phyloP scores from a whole-genome alignment of 768 basidiomycete genomes.

The Leccinellum luteum region DNA sequence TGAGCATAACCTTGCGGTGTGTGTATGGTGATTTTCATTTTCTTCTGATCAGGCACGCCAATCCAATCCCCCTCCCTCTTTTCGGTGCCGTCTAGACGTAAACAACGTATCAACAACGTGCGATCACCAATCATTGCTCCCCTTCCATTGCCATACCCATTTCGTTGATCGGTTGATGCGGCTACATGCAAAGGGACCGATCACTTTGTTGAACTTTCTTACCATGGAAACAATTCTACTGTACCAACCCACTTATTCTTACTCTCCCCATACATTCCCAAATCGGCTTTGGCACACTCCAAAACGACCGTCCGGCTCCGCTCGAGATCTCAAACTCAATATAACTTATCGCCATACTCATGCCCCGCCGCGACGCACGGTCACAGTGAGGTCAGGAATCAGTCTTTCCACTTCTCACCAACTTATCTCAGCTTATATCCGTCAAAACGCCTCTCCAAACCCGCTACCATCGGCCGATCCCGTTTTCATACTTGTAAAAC shows the following conservation, averaged over 20 bases:
- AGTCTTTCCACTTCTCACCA: neutral
- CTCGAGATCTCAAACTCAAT: conserved; percentile 11
- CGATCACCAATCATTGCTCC: conserved; percentile 26
- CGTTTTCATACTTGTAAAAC: conserved; percentile 7
- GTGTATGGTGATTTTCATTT: conserved; percentile 21
- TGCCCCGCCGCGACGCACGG: conserved; percentile 5
- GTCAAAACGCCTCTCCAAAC: conserved; percentile 17
- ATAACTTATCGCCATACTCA: neutral
- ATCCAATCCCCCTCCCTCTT: conserved; percentile 21
- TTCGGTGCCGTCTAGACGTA: conserved; percentile 34
- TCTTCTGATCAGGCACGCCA: conserved; percentile 28
- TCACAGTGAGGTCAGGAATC: conserved; percentile 14
- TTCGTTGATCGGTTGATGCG: conserved; percentile 25
- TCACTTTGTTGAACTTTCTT: conserved; percentile 20
- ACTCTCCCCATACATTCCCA: neutral
- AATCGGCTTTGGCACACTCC: neutral
- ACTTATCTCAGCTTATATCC: conserved; percentile 20
- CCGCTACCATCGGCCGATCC: conserved; percentile 17
- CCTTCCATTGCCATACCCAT: conserved; percentile 21
- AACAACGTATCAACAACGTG: conserved; percentile 26
- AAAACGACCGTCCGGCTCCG: neutral
- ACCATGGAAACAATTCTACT: conserved; percentile 30
- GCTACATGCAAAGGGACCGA: conserved; percentile 12
- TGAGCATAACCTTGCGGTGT: conserved; percentile 15
- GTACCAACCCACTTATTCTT: conserved; percentile 6